phyloP scores from a whole-genome alignment of 2,329 filamentous ascomycete genomes.

The Mollisia scopiformis region DNA sequence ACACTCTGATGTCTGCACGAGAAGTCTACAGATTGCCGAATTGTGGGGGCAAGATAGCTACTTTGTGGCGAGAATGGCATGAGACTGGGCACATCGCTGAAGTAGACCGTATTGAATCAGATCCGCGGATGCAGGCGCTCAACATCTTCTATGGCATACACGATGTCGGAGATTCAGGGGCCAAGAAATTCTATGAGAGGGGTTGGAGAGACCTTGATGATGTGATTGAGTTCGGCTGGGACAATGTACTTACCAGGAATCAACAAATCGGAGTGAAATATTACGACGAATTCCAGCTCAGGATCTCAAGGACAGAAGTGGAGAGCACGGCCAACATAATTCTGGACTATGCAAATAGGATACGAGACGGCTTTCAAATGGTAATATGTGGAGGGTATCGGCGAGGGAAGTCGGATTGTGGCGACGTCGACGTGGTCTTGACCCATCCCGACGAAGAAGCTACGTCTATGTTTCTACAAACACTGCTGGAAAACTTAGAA shows the following conservation, averaged over 20 bases:
- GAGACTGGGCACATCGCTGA: slow-evolving; percentile 63
- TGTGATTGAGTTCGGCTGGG: slow-evolving; percentile 82
- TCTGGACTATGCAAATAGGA: slow-evolving; percentile 64
- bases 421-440: slow-evolving; percentile 86
- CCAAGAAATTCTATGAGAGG: slow-evolving; percentile 77
- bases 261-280: slow-evolving; percentile 96
- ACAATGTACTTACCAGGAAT: slow-evolving; percentile 69
- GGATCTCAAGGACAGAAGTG: slow-evolving; percentile 75
- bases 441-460: slow-evolving; percentile 73
- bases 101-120: slow-evolving; percentile 63
- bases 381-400: slow-evolving; percentile 70
- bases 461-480: slow-evolving; percentile 71
- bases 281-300: slow-evolving; percentile 79
- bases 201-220: slow-evolving; percentile 87
- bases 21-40: slow-evolving; percentile 66
- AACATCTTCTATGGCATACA: slow-evolving; percentile 81
- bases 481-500: slow-evolving; percentile 75
- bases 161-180: slow-evolving; percentile 86
- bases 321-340: slow-evolving; percentile 68
- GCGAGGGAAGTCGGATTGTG: slow-evolving; percentile 64
- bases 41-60: slow-evolving; percentile 78
- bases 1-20: slow-evolving; percentile 34
- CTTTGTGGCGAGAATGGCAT: slow-evolving; percentile 77
- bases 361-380: slow-evolving; percentile 60
- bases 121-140: slow-evolving; percentile 66